phyloP scores from a whole-genome alignment of 1,139 yeast genomes.

The Komagataea norvegica region DNA sequence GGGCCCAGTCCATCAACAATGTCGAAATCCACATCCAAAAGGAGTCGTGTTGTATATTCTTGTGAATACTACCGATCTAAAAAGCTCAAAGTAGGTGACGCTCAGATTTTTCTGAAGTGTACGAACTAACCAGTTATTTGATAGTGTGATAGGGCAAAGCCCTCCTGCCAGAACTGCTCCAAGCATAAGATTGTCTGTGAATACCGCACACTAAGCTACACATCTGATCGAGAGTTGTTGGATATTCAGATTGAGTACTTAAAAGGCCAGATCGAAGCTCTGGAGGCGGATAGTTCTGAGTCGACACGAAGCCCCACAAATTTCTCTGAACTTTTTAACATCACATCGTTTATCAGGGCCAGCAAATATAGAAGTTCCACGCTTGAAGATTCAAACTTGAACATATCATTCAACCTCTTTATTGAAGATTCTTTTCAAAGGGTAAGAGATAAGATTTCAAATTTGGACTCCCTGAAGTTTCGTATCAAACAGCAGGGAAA shows the following conservation, averaged over 20 bases:
- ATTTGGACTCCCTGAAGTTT: constrained; percentile 8
- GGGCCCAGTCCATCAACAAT: too few relatives aligned
- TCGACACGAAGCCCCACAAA: constrained; percentile 2
- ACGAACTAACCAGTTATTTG: too few relatives aligned
- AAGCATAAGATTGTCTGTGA: constrained; percentile 9
- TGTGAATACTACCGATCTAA: too few relatives aligned
- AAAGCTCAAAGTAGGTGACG: too few relatives aligned
- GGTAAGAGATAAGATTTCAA: constrained; percentile 6
- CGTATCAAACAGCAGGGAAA: constrained; percentile 8
- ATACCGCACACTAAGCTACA: constrained; percentile 3
- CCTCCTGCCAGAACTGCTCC: constrained; percentile 6
- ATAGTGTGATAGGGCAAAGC: constrained; percentile 10
- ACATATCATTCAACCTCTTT: constrained; percentile 3
- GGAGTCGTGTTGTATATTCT: too few relatives aligned
- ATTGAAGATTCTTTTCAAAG: constrained; percentile 9
- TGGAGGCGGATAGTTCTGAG: constrained; percentile 4
- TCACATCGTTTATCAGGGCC: constrained; percentile 3
- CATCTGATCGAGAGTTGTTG: constrained; percentile 4
- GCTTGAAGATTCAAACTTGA: not conserved
- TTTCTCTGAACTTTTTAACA: constrained; percentile 7
- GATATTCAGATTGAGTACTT: constrained; percentile 7
- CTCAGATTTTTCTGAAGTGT: too few relatives aligned
- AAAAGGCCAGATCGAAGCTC: constrained; percentile 6
- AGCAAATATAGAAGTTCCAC: constrained; percentile 2
- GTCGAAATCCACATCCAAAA: too few relatives aligned